Base-by-base conservation (phyloP, 768 basidiomycete genomes). In the Strobilomyces confusus region DNA sequence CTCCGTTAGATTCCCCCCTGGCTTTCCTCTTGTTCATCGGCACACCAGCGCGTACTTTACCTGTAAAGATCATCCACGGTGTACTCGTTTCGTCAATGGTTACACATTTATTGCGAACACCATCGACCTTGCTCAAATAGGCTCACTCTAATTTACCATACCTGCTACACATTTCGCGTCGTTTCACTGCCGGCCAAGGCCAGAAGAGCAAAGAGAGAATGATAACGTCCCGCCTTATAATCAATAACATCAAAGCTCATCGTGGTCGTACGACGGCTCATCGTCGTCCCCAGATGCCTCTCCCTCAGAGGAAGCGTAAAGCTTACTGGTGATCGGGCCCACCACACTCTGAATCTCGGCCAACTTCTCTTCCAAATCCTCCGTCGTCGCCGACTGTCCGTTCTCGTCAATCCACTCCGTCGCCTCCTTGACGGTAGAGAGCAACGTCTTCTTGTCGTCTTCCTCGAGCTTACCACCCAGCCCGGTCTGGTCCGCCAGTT, bases 281-380 rank as follows among this genome's bases (percentile, higher is more conserved):
- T 79, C 77, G 5, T 77, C 78, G n/a, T 77, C 77, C 13, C 47
- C 60, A 25, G 62, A 32, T 12, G 59, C 69, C 40, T 59, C 69
- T 8, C 52, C 74, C 36, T 74, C 79, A 30, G 73, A 72, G 32
- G 73, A 74, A 23, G 72, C 68, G 69, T 89, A 90, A 48, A 92
- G 73, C 73, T 93, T 92, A 65, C 82, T 81, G 48, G 92, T 91
- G 72, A 95, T 93, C 48, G 93, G 93, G 69, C 80, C 80, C 47
- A 92, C 85, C 29, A 87, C 72, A 46, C 78, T 73, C 67, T 92
- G 90, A 25, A 92, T 77, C 73, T 89, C 87, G 46, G 68, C 58
- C 62, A 94, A 75, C 77, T 94, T 92, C 78, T 97, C 95, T 69
- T 98, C 94, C 22, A 94, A 75, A 52, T 95, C 92, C 68, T 95